Conservation (phyloP, 768 basidiomycete species). For the Tylopilus vinaceipallidus region DNA sequence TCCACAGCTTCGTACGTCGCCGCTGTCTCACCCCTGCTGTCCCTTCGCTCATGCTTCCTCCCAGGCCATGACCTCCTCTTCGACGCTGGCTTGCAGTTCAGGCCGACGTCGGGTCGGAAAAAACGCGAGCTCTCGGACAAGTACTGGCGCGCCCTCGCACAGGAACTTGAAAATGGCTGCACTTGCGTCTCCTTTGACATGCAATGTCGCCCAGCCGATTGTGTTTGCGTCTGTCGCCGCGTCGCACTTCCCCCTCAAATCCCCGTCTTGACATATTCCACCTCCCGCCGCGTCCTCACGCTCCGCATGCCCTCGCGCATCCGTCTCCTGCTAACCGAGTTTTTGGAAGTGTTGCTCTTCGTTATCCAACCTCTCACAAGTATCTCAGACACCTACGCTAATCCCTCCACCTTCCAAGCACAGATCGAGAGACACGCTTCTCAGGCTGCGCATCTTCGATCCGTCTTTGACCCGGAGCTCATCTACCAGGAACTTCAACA, state of each 20-base stretch:
- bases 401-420: conserved; percentile 55
- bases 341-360: conserved; percentile 76
- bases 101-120: conserved; percentile 69
- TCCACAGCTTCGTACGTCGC: conserved; percentile 80
- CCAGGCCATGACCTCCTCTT: conserved; percentile 88
- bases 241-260: conserved; percentile 39
- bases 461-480: conserved; percentile 77
- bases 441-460: conserved; percentile 64
- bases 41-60: conserved; percentile 4
- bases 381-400: conserved; percentile 57
- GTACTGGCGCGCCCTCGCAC: conserved; percentile 82
- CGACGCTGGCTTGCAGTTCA: conserved; percentile 80
- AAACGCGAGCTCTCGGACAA: conserved; percentile 71
- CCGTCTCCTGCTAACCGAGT: conserved; percentile 64
- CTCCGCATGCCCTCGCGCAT: conserved; percentile 73
- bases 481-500: conserved; percentile 81
- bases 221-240: conserved; percentile 54
- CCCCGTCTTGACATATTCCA: conserved; percentile 44
- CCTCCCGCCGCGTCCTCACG: conserved; percentile 50
- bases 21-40: neutral
- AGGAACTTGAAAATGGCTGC: conserved; percentile 79
- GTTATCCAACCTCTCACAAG: conserved; percentile 81
- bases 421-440: conserved; percentile 63
- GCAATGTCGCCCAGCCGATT: conserved; percentile 50
- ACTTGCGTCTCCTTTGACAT: conserved; percentile 78